Percentiles rank a stretch among this genome's conserved stretches.
phyloP scores from a whole-genome alignment of 1,284 basidiomycete species.

The Phellinidium pouzarii region DNA sequence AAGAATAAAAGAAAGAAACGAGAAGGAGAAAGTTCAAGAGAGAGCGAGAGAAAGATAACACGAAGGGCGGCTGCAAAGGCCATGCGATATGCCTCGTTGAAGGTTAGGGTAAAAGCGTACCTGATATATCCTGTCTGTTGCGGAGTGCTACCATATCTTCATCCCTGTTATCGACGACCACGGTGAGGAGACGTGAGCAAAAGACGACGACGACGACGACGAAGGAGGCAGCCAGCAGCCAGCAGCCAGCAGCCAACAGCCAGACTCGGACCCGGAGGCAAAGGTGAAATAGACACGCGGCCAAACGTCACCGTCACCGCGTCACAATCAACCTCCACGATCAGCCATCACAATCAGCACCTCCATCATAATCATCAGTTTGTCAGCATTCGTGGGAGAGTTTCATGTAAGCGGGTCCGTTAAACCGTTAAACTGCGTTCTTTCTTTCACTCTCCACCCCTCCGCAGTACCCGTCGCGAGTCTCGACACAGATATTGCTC shows the following conservation, averaged over 20 bases:
- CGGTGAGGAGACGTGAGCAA: too few relatives aligned
- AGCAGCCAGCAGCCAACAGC: too few relatives aligned
- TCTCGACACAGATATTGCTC: not conserved
- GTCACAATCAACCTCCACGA: not conserved
- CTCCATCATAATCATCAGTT: too few relatives aligned
- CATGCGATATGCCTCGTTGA: not conserved
- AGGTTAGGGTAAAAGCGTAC: not conserved
- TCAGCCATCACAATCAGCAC: not conserved
- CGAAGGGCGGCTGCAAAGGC: not conserved
- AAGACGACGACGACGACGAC: slow-evolving; percentile 1
- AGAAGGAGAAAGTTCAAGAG: not conserved
- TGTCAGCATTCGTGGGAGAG: too few relatives aligned
- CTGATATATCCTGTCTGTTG: not conserved
- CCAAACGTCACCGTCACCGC: not conserved
- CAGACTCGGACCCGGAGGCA: not conserved
- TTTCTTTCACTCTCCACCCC: too few relatives aligned
- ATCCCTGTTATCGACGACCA: not conserved
- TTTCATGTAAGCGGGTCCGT: not conserved
- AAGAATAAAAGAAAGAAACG: not conserved
- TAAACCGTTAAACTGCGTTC: too few relatives aligned
- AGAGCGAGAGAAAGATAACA: not conserved
- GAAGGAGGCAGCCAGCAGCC: too few relatives aligned
- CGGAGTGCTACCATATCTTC: not conserved
- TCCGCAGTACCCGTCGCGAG: not conserved
- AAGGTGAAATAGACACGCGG: too few relatives aligned